These are phyloP conservation scores for Pseudogymnoascus sp. DNA, from an alignment of 2,329 filamentous ascomycete species.

Conservation along the genomic window DNA sequence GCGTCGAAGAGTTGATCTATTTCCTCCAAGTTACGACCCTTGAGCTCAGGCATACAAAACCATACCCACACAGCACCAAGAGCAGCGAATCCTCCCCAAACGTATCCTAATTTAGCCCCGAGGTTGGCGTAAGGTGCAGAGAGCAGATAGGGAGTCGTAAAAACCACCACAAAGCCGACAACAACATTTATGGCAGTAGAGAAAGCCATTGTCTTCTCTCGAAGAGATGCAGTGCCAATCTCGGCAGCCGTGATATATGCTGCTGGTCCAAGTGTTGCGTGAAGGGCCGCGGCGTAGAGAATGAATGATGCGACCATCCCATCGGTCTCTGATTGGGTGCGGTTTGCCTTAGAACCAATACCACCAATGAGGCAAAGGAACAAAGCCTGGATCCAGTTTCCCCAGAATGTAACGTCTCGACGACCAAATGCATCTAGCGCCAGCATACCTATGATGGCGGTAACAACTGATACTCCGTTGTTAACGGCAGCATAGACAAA, in stretches of 20 bases:
- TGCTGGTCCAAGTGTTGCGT: constrained; percentile 10
- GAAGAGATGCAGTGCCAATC: constrained; percentile 15
- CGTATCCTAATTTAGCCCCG: constrained; percentile 14
- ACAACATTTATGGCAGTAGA: constrained; percentile 19
- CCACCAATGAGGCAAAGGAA: constrained; percentile 16
- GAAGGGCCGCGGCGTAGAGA: constrained; percentile 14
- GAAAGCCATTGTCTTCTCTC: constrained; percentile 20
- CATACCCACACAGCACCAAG: constrained; percentile 11
- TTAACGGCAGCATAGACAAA: not conserved
- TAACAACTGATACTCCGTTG: not conserved
- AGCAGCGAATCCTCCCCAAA: constrained; percentile 14
- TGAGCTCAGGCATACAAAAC: constrained; percentile 17
- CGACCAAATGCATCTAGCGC: not conserved
- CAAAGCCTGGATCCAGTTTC: not conserved
- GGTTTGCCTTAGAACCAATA: constrained; percentile 9
- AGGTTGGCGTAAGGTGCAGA: constrained; percentile 11
- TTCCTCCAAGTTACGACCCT: constrained; percentile 19
- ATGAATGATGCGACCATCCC: constrained; percentile 13
- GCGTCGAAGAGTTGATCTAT: constrained; percentile 27
- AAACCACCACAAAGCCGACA: constrained; percentile 19
- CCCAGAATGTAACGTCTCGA: not conserved
- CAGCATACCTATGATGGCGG: not conserved
- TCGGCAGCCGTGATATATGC: constrained; percentile 19
- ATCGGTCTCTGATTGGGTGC: not conserved
- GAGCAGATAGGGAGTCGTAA: constrained; percentile 19